Evolutionary conservation across 495 filamentous ascomycete species (phyloP).

Genomic region (Penicillium soppii): DNA sequence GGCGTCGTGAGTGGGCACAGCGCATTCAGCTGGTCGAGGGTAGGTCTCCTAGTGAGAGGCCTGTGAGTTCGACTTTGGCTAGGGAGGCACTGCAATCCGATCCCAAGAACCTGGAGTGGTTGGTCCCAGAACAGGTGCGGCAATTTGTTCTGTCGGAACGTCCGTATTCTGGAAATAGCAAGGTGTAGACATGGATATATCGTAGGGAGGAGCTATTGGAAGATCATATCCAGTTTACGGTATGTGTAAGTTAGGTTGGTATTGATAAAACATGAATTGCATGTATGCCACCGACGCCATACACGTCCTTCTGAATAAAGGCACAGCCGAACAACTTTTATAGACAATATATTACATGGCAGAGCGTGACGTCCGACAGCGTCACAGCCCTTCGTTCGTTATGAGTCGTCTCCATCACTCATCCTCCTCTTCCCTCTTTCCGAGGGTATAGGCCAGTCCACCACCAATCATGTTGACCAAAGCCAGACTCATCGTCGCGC

Average conservation of each 20-base stretch:
- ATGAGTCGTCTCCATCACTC: slow-evolving; percentile 17
- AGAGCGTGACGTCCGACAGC: neutral
- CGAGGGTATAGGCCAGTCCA: slow-evolving; percentile 68
- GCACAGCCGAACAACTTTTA: neutral
- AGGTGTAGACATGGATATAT: neutral
- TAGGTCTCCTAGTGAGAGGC: slow-evolving; percentile 48
- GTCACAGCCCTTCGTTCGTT: neutral
- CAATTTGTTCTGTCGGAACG: slow-evolving; percentile 52
- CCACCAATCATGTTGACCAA: slow-evolving; percentile 68
- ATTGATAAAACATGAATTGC: slow-evolving; percentile 6
- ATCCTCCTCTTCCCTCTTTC: slow-evolving; percentile 53
- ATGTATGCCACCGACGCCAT: neutral
- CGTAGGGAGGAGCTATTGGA: neutral
- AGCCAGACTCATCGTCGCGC: slow-evolving; percentile 69
- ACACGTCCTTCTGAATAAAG: neutral
- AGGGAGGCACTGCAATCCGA: slow-evolving; percentile 61
- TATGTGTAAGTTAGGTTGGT: too few relatives aligned
- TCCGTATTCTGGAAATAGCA: slow-evolving; percentile 27
- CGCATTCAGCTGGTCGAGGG: slow-evolving; percentile 71
- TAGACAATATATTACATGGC: slow-evolving; percentile 20
- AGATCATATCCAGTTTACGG: neutral
- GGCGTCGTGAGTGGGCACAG: slow-evolving; percentile 62
- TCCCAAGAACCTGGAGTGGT: slow-evolving; percentile 51
- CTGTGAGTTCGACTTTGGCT: slow-evolving; percentile 79
- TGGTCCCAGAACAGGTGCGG: slow-evolving; percentile 64